Percentiles rank a stretch among this genome's conserved stretches.
These are phyloP conservation scores for Calocera viscosa DNA, from an alignment of 768 basidiomycete genomes.

Conservation along the genomic window DNA sequence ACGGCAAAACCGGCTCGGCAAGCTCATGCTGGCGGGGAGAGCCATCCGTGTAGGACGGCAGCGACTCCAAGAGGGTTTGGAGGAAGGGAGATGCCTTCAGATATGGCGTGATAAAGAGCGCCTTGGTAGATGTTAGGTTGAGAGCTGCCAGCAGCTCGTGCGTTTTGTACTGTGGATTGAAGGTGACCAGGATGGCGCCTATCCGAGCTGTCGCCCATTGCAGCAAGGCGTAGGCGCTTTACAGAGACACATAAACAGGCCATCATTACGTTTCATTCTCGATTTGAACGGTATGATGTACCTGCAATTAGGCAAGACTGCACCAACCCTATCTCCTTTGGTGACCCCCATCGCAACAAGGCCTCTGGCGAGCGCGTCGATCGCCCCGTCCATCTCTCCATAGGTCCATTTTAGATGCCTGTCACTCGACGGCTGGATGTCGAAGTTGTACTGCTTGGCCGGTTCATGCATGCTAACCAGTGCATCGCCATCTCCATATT, in stretches of 20 bases:
- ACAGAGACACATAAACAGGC: background rate
- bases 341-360: slow-evolving; percentile 54
- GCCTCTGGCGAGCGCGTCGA: slow-evolving; percentile 56
- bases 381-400: slow-evolving; percentile 52
- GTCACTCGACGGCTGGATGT: background rate
- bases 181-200: slow-evolving; percentile 69
- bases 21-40: slow-evolving; percentile 38
- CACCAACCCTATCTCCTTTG: slow-evolving; percentile 65
- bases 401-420: slow-evolving; percentile 62
- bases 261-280: background rate
- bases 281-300: slow-evolving; percentile 20
- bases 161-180: slow-evolving; percentile 69
- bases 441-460: background rate
- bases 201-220: slow-evolving; percentile 81
- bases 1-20: slow-evolving; percentile 45
- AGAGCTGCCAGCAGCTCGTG: slow-evolving; percentile 56
- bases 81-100: slow-evolving; percentile 56
- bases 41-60: slow-evolving; percentile 43
- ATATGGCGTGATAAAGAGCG: slow-evolving; percentile 59
- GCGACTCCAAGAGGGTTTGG: slow-evolving; percentile 42
- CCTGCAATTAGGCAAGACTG: slow-evolving; percentile 82
- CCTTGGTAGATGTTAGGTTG: slow-evolving; percentile 49
- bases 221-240: slow-evolving; percentile 61
- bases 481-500: background rate
- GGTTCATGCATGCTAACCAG: slow-evolving; percentile 6